Conservation (phyloP, 352 stramenopile genomes). For the Plasmopara muralis region DNA sequence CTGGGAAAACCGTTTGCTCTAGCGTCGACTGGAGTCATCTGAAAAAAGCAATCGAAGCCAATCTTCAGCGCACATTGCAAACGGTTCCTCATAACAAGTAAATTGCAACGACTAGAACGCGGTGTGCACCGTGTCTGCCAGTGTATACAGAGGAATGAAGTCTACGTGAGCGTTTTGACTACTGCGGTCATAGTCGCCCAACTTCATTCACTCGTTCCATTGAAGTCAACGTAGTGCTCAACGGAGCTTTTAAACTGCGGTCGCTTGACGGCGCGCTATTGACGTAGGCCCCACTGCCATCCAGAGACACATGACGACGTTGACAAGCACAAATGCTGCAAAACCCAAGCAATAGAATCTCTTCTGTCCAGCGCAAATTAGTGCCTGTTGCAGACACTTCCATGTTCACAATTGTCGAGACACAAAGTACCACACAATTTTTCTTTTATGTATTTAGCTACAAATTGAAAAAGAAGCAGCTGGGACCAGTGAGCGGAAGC, state of each 20-base stretch:
- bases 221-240: constrained; percentile 10
- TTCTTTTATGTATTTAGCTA: too few relatives aligned
- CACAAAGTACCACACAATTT: too few relatives aligned
- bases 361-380: constrained; percentile 16
- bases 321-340: constrained; percentile 19
- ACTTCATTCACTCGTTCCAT: constrained; percentile 12
- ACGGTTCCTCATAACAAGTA: constrained; percentile 23
- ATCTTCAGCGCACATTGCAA: constrained; percentile 30
- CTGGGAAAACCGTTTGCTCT: constrained; percentile 14
- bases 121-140: constrained; percentile 21
- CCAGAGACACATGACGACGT: constrained; percentile 31
- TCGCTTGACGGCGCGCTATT: constrained; percentile 16
- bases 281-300: constrained; percentile 17
- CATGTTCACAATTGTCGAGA: constrained; percentile 2
- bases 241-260: constrained; percentile 13
- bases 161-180: constrained; percentile 29
- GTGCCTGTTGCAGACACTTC: constrained; percentile 3
- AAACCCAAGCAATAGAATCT: constrained; percentile 20
- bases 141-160: constrained; percentile 42
- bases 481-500: too few relatives aligned
- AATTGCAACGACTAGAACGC: constrained; percentile 38
- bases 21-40: constrained; percentile 6
- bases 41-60: constrained; percentile 18
- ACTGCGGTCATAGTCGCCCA: constrained; percentile 20
- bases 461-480: too few relatives aligned